Evolutionary conservation across 768 basidiomycete species (phyloP).

Genomic region (Pseudohyphozyma bogoriensis): DNA sequence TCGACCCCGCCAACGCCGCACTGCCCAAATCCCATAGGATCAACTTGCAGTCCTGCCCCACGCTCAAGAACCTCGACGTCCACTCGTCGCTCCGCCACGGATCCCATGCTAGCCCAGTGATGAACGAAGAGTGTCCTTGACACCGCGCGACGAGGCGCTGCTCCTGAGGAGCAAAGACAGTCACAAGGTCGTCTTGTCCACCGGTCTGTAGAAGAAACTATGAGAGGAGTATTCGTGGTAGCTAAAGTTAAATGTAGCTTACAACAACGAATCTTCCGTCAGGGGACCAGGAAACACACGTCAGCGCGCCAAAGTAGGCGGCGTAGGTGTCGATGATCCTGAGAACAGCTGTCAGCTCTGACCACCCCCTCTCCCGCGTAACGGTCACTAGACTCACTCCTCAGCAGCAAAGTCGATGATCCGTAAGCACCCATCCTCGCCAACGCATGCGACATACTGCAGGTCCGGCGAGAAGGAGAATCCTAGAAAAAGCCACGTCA

Average conservation of each 20-base stretch:
- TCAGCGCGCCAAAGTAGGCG: constrained; percentile 87
- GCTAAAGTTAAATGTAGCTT: constrained; percentile 13
- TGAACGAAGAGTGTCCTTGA: constrained; percentile 93
- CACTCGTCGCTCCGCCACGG: constrained; percentile 58
- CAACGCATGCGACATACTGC: constrained; percentile 75
- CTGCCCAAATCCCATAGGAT: constrained; percentile 55
- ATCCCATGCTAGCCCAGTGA: constrained; percentile 81
- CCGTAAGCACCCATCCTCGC: constrained; percentile 83
- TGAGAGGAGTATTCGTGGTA: constrained; percentile 7
- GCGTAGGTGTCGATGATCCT: constrained; percentile 90
- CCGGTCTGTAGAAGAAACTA: constrained; percentile 53
- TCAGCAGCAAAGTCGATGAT: constrained; percentile 81
- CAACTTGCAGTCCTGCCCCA: constrained; percentile 92
- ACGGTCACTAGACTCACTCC: constrained; percentile 47
- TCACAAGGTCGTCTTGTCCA: constrained; percentile 91
- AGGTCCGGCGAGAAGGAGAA: constrained; percentile 91
- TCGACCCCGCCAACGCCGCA: constrained; percentile 21
- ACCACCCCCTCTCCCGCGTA: constrained; percentile 2
- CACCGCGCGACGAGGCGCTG: constrained; percentile 88
- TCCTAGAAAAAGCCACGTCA: constrained; percentile 44
- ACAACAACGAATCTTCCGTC: constrained; percentile 88
- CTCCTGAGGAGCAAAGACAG: constrained; percentile 90
- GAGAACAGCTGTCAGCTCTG: not conserved
- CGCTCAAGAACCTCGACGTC: constrained; percentile 87
- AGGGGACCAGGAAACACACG: constrained; percentile 86